Evolutionary conservation across 306 rosid genomes (phyloP).

Genomic region (Albizia julibrissin): DNA sequence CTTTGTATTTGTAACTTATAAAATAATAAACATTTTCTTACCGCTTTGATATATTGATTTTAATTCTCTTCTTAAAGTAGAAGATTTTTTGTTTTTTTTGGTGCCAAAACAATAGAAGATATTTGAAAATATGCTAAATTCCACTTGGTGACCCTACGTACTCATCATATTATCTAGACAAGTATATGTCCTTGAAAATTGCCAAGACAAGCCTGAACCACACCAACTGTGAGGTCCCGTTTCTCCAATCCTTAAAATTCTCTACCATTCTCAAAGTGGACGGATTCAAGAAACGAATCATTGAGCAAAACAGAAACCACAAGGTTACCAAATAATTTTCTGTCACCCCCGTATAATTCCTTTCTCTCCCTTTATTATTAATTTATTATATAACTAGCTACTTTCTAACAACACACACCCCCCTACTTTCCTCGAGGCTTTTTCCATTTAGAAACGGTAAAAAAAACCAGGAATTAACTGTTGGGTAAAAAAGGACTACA

Average conservation of each 20-base stretch:
- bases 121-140: not conserved
- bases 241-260: not conserved
- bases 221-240: not conserved
- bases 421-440: not conserved
- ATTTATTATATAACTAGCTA: no score
- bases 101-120: no score
- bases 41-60: not conserved
- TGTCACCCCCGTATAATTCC: not conserved
- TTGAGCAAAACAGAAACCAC: constrained; percentile 19
- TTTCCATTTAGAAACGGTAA: not conserved
- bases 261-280: constrained; percentile 20
- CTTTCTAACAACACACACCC: no score
- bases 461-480: not conserved
- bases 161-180: not conserved
- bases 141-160: not conserved
- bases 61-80: no score
- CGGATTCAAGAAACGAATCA: constrained; percentile 17
- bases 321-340: constrained; percentile 33
- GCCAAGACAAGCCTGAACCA: constrained; percentile 3
- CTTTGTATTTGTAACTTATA: no score
- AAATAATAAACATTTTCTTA: no score
- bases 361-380: not conserved
- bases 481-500: not conserved
- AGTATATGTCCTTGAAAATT: constrained; percentile 18
- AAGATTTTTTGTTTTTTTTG: no score